Percentiles rank a stretch among this genome's conserved stretches.
Conservation (phyloP, 345 rosid genomes). For the Excoecaria agallocha region DNA sequence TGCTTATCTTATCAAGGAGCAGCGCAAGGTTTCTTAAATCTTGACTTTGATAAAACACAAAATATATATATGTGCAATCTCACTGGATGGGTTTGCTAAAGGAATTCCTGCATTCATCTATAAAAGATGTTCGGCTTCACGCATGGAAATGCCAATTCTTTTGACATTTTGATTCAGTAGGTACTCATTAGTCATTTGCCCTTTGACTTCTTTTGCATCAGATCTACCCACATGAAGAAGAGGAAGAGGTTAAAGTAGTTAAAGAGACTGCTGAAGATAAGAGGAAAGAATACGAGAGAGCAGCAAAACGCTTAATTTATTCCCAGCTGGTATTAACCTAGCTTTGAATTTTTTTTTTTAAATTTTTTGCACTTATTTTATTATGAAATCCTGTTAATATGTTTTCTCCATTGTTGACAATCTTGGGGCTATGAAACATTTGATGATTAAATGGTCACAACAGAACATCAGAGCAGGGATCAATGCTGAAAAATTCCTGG, state of each 20-base stretch:
- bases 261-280: slow-evolving; percentile 43
- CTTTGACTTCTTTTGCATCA: slow-evolving; percentile 20
- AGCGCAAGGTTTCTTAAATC: slow-evolving; percentile 62
- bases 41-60: not conserved
- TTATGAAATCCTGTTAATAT: slow-evolving; percentile 1
- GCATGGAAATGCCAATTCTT: not conserved
- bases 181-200: not conserved
- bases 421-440: slow-evolving; percentile 7
- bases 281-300: slow-evolving; percentile 64
- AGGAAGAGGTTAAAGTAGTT: slow-evolving; percentile 68
- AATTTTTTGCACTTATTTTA: not conserved
- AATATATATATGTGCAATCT: not conserved
- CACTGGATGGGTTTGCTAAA: slow-evolving; percentile 4
- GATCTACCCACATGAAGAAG: slow-evolving; percentile 73
- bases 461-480: slow-evolving; percentile 28
- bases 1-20: slow-evolving; percentile 83
- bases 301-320: slow-evolving; percentile 69
- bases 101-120: not conserved
- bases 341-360: slow-evolving; percentile 4
- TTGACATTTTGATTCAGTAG: not conserved
- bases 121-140: not conserved
- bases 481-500: slow-evolving; percentile 55
- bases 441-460: slow-evolving; percentile 1
- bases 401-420: not conserved
- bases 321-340: slow-evolving; percentile 54